Evolutionary conservation across 83 land plant species (phyloP).

Genomic region (Picea abies): DNA sequence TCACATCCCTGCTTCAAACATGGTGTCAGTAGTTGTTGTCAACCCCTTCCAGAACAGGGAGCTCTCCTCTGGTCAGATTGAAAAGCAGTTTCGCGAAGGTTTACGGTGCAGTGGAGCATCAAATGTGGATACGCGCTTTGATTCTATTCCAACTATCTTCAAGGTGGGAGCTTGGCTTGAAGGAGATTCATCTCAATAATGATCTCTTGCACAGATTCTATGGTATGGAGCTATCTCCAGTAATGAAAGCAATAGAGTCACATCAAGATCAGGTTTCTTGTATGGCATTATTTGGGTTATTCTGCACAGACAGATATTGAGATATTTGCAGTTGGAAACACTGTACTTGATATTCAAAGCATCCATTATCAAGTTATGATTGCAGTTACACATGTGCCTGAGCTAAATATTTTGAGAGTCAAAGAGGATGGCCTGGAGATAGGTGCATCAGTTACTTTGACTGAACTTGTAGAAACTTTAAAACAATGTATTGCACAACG

Average conservation of each 20-base stretch:
- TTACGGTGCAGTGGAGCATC: conserved; percentile 28
- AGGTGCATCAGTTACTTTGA: conserved; percentile 91
- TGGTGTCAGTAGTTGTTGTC: conserved; percentile 65
- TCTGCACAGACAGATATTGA: too few species aligned
- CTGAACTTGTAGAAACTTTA: conserved; percentile 55
- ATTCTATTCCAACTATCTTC: conserved; percentile 13
- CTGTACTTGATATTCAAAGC: too few species aligned
- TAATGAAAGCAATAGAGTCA: too few species aligned
- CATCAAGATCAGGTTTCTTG: too few species aligned
- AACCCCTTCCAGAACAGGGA: conserved; percentile 89
- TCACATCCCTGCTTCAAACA: conserved; percentile 62
- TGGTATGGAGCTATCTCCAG: too few species aligned
- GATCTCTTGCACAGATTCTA: too few species aligned
- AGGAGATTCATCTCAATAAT: too few species aligned
- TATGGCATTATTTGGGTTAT: too few species aligned
- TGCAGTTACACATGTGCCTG: conserved; percentile 78
- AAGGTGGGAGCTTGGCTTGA: too few species aligned
- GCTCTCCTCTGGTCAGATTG: conserved; percentile 67
- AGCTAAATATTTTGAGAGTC: conserved; percentile 62
- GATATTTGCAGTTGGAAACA: too few species aligned
- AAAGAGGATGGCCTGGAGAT: conserved; percentile 83
- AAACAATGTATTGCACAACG: conserved; percentile 45
- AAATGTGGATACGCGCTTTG: neutral
- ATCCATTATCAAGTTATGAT: conserved; percentile 72
- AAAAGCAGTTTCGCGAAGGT: conserved; percentile 92